These are phyloP conservation scores for Mortierella sp. DNA, from an alignment of 371 early-diverging fungal genomes.

Conservation along the genomic window DNA sequence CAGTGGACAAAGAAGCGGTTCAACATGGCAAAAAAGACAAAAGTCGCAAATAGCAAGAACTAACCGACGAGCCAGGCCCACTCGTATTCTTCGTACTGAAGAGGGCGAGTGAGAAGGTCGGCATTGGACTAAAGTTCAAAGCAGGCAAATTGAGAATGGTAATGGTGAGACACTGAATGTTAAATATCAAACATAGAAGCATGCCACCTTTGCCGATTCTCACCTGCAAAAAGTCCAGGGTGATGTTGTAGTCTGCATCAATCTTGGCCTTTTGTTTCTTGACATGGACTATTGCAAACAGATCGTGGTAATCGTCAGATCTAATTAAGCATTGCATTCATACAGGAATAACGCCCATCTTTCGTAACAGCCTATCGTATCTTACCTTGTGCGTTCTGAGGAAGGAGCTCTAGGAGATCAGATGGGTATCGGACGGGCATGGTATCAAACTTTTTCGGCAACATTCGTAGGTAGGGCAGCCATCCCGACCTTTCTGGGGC, in stretches of 20 bases:
- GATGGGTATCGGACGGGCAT: constrained; percentile 71
- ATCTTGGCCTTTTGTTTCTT: constrained; percentile 65
- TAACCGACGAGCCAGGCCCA: constrained; percentile 77
- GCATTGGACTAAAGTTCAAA: constrained; percentile 15
- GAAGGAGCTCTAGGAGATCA: constrained; percentile 59
- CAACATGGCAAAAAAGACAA: not conserved
- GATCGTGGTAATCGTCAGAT: not conserved
- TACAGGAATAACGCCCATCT: not conserved
- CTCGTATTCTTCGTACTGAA: constrained; percentile 65
- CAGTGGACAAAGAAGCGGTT: not conserved
- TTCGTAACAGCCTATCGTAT: not conserved
- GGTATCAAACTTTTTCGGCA: constrained; percentile 72
- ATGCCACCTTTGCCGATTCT: not conserved
- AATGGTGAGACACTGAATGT: not conserved
- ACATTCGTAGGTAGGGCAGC: constrained; percentile 66
- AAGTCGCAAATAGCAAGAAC: not conserved
- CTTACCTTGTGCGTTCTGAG: constrained; percentile 60
- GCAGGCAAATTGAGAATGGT: not conserved
- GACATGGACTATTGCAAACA: constrained; percentile 56
- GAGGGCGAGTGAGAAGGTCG: constrained; percentile 41
- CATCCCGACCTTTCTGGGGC: constrained; percentile 65
- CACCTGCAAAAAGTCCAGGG: constrained; percentile 60
- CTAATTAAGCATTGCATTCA: not conserved
- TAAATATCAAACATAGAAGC: not conserved
- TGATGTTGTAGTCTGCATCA: constrained; percentile 59